phyloP scores from a whole-genome alignment of 208 protist genomes.

The Trypanosomatidae sp. region DNA sequence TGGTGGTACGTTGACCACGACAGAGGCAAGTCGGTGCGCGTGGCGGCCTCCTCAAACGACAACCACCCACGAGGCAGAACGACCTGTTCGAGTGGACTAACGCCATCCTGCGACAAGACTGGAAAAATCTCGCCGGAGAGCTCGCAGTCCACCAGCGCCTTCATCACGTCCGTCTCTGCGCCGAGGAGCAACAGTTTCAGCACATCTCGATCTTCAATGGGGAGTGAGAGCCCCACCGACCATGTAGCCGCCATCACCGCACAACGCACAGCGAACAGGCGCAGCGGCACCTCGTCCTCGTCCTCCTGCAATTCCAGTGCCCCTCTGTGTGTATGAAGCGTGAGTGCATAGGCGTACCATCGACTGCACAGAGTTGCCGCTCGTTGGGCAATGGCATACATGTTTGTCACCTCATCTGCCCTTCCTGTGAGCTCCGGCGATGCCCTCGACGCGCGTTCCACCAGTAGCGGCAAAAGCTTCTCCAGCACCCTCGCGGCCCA shows the following conservation, averaged over 20 bases:
- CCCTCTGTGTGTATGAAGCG: constrained; percentile 24
- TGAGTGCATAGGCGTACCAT: constrained; percentile 53
- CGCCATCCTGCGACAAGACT: constrained; percentile 12
- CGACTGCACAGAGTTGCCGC: constrained; percentile 39
- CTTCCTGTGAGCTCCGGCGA: constrained; percentile 23
- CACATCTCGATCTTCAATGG: constrained; percentile 30
- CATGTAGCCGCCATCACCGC: constrained; percentile 65
- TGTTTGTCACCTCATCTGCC: constrained; percentile 20
- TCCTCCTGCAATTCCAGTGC: constrained; percentile 30
- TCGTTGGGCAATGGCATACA: constrained; percentile 30
- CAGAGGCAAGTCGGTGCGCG: constrained; percentile 34
- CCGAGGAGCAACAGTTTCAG: constrained; percentile 42
- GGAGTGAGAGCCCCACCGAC: constrained; percentile 41
- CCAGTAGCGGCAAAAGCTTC: constrained; percentile 35
- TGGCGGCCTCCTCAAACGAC: constrained; percentile 47
- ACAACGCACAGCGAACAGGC: constrained; percentile 40
- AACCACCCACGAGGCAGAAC: constrained; percentile 63
- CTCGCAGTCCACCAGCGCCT: constrained; percentile 17
- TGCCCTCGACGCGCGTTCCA: constrained; percentile 22
- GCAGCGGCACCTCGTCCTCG: constrained; percentile 28
- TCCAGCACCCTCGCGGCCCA: constrained; percentile 21
- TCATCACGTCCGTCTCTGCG: constrained; percentile 26
- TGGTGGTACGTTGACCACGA: constrained; percentile 44
- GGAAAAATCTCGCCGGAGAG: constrained; percentile 27
- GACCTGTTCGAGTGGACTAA: constrained; percentile 25